These are phyloP conservation scores for Phaseolus lunatus DNA, from an alignment of 306 rosid species.

Conservation along the genomic window DNA sequence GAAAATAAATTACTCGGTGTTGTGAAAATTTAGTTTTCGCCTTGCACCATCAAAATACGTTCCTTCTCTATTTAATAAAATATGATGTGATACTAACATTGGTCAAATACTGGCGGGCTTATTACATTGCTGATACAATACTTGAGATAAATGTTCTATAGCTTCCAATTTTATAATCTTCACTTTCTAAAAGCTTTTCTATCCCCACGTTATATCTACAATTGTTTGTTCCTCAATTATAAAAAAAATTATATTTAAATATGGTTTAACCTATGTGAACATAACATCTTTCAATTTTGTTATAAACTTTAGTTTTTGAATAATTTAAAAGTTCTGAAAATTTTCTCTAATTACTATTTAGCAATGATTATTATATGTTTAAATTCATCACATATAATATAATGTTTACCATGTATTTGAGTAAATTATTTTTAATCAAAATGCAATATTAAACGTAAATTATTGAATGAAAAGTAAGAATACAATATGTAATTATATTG, in stretches of 20 bases:
- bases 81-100: neutral
- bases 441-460: no score
- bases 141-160: neutral
- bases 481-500: no score
- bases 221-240: neutral
- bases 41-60: neutral
- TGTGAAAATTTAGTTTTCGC: neutral
- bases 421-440: no score
- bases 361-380: no score
- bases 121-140: neutral
- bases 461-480: no score
- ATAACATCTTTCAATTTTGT: neutral
- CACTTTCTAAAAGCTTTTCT: neutral
- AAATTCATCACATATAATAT: no score
- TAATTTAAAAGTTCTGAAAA: neutral
- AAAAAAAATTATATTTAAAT: neutral
- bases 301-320: neutral
- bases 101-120: neutral
- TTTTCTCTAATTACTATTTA: neutral
- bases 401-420: no score
- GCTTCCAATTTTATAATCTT: neutral
- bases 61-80: conserved; percentile 6
- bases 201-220: neutral
- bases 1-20: conserved; percentile 35
- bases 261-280: neutral